Conservation (phyloP, 1,284 basidiomycete genomes). For the Boletus chippewaensis region DNA sequence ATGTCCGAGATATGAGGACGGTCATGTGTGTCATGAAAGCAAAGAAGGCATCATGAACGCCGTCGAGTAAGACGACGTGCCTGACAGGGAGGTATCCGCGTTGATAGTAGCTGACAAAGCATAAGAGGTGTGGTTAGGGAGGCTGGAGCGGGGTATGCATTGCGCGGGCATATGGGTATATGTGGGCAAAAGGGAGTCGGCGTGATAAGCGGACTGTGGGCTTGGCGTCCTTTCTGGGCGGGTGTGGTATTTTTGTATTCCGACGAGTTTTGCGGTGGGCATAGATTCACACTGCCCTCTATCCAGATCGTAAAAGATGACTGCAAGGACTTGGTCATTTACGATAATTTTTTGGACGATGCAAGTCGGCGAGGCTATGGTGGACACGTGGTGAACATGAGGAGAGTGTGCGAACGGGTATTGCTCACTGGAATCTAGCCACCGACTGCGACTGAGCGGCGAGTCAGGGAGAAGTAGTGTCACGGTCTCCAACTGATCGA, state of each 20-base stretch:
- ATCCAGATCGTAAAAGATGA: conserved; percentile 61
- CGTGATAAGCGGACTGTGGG: conserved; percentile 27
- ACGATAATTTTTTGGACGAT: conserved; percentile 64
- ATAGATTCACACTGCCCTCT: conserved; percentile 41
- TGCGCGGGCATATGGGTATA: conserved; percentile 32
- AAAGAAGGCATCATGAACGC: conserved; percentile 33
- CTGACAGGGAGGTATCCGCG: conserved; percentile 23
- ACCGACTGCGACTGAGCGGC: conserved; percentile 52
- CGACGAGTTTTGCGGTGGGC: conserved; percentile 54
- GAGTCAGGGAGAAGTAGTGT: conserved; percentile 58
- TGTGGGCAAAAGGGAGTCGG: conserved; percentile 28
- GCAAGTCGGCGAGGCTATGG: conserved; percentile 42
- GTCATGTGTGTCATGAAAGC: conserved; percentile 31
- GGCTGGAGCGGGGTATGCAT: conserved; percentile 32
- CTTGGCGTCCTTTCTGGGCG: conserved; percentile 30
- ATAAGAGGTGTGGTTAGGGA: conserved; percentile 31
- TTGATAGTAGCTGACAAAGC: conserved; percentile 32
- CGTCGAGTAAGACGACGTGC: conserved; percentile 27
- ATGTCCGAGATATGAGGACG: conserved; percentile 18
- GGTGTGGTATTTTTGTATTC: conserved; percentile 44
- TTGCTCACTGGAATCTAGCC: conserved; percentile 47
- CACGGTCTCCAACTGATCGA: conserved; percentile 36
- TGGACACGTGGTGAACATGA: conserved; percentile 25
- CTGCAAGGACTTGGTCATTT: conserved; percentile 54
- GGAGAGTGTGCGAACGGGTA: conserved; percentile 11